phyloP scores from a whole-genome alignment of 768 basidiomycete genomes.

The Suillus plorans region DNA sequence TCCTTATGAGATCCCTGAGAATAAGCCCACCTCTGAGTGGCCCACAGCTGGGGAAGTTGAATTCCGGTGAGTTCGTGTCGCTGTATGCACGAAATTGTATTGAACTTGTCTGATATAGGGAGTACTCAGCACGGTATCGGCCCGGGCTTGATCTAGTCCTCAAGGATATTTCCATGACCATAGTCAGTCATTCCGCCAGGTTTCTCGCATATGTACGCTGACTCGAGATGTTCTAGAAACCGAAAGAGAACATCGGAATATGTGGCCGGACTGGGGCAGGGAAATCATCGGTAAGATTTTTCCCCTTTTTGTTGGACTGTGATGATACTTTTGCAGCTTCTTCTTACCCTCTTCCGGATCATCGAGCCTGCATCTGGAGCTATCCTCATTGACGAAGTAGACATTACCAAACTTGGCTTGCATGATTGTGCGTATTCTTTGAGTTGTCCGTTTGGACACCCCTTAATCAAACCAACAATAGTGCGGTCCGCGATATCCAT shows the following conservation, averaged over 20 bases:
- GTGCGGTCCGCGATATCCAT: constrained; percentile 82
- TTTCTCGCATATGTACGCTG: background rate
- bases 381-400: constrained; percentile 72
- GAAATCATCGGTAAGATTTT: constrained; percentile 63
- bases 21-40: constrained; percentile 60
- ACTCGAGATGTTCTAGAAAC: constrained; percentile 44
- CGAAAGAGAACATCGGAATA: constrained; percentile 88
- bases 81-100: constrained; percentile 1
- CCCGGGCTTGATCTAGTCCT: constrained; percentile 78
- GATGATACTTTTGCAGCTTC: constrained; percentile 37
- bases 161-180: constrained; percentile 67
- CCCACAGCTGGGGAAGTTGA: constrained; percentile 71
- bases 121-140: constrained; percentile 79
- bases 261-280: constrained; percentile 81
- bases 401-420: constrained; percentile 74
- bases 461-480: constrained; percentile 1
- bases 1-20: constrained; percentile 62
- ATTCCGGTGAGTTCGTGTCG: constrained; percentile 54
- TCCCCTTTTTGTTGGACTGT: background rate
- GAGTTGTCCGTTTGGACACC: background rate
- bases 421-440: constrained; percentile 42
- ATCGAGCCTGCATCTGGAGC: constrained; percentile 69
- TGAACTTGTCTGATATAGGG: constrained; percentile 33
- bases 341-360: constrained; percentile 75
- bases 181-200: constrained; percentile 42